Conservation (phyloP, 73 alveolate species). For the Uronychia setigera region DNA sequence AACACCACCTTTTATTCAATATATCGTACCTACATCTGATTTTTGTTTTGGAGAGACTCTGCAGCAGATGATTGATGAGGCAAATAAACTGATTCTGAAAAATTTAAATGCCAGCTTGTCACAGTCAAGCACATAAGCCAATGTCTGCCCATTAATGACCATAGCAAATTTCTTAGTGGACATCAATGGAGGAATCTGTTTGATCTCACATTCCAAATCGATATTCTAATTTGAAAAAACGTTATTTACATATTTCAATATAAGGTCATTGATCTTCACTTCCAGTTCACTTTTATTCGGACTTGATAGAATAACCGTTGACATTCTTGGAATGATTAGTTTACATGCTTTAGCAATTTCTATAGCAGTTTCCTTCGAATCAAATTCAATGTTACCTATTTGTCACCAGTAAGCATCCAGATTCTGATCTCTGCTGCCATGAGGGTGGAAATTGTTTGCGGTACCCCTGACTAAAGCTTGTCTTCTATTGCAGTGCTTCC, state of each 20-base stretch:
- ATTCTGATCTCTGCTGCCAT: conserved; percentile 78
- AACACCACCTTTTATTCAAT: conserved; percentile 23
- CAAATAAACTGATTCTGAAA: conserved; percentile 66
- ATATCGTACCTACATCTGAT: conserved; percentile 78
- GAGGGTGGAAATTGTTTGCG: conserved; percentile 74
- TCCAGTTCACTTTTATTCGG: background rate
- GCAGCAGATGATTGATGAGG: conserved; percentile 87
- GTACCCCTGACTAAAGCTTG: conserved; percentile 87
- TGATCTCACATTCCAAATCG: background rate
- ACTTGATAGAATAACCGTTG: conserved; percentile 53
- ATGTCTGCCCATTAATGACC: conserved; percentile 78
- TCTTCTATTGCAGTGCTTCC: conserved; percentile 91
- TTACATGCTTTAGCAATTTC: conserved; percentile 91
- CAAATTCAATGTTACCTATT: conserved; percentile 83
- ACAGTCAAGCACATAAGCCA: conserved; percentile 61
- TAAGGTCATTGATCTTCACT: conserved; percentile 35
- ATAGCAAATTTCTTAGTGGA: conserved; percentile 37
- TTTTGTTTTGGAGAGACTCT: conserved; percentile 95
- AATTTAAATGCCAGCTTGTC: conserved; percentile 64
- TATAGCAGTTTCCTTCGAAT: conserved; percentile 95
- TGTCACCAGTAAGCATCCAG: conserved; percentile 94
- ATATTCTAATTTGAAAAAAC: conserved; percentile 31
- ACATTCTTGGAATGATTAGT: conserved; percentile 56
- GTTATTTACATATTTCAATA: conserved; percentile 21
- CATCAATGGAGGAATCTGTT: background rate